Conservation (phyloP, 768 basidiomycete genomes). For the Ramaria sp. region DNA sequence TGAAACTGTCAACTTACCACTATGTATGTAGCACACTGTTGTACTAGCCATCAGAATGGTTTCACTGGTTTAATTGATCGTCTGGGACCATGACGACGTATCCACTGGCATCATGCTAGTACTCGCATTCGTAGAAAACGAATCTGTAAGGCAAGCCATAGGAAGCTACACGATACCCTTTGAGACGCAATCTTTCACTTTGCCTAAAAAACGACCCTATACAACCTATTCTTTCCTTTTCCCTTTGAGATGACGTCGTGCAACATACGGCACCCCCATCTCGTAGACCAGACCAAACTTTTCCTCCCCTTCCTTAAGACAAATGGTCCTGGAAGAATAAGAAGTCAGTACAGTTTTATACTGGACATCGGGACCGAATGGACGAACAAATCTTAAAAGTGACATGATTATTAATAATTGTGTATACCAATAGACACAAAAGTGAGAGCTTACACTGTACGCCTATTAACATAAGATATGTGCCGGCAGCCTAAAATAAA, state of each 20-base stretch:
- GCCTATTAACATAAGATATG: constrained; percentile 23
- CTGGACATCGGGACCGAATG: not conserved
- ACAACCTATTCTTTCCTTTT: not conserved
- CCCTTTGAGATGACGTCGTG: constrained; percentile 14
- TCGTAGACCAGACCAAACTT: constrained; percentile 33
- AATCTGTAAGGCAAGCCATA: no score
- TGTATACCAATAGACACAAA: not conserved
- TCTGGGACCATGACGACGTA: not conserved
- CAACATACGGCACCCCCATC: constrained; percentile 39
- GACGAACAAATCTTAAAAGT: constrained; percentile 18
- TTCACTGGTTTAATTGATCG: not conserved
- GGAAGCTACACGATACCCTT: no score
- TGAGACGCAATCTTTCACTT: no score
- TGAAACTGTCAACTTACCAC: not conserved
- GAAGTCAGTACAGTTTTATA: not conserved
- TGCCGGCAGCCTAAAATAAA: constrained; percentile 26
- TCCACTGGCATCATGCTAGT: no score
- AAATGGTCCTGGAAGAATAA: constrained; percentile 33
- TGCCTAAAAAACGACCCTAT: no score
- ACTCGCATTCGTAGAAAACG: no score
- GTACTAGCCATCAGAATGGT: no score
- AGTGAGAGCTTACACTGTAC: constrained; percentile 20
- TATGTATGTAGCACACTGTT: not conserved
- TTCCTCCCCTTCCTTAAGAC: constrained; percentile 46
- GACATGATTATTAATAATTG: not conserved